Base-by-base conservation (phyloP, 495 filamentous ascomycete species). In the Elaphomyces granulatus region DNA sequence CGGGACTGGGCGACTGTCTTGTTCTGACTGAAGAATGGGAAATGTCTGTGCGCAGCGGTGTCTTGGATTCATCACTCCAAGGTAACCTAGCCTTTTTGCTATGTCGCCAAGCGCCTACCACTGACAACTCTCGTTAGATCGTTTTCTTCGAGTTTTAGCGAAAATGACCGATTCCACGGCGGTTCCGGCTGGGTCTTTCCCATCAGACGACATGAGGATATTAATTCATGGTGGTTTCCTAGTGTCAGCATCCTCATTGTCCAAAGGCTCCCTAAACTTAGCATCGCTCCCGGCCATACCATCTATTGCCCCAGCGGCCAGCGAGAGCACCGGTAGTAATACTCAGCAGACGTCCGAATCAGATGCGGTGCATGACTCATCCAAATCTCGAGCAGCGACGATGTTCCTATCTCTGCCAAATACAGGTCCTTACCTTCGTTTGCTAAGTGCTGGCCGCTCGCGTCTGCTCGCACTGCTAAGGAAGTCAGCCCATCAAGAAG, bases 151-250 rank as follows among this genome's bases (percentile, higher is more conserved):
- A 20, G 66, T 77, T 36, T 55, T 90, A 37, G 57, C 55, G 17
- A 56, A 59, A 19, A 63, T 80, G 41, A 72, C 74, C 8, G 70
- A 62, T 18, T 62, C 67, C 3, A 61, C 68, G 40, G 66, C 61
- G 4, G 52, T 86, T 8, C 55, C 63, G 14, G 54, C 56, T 8
- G 50, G 54, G 4, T 37, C 57, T 17, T 70, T 86, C 41, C 54
- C 62, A 3, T 46, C 58, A 2, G 54, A 68, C 2, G 76, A 78
- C 39, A 62, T 69, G 20, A 65, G 66, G 37, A 61, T 71, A 16
- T 58, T 94, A 2, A 71, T 85, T 16, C 69, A 69, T 17, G 71
- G 75, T 2, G 86, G 86, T 12, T 88, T 88, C 50, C 56, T 92
- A 3, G 63, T 68, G 23, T 82, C 75, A 1, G 69, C 69, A 3